phyloP scores from a whole-genome alignment of 2,329 filamentous ascomycete species.

The Ceratocystis huliohia region DNA sequence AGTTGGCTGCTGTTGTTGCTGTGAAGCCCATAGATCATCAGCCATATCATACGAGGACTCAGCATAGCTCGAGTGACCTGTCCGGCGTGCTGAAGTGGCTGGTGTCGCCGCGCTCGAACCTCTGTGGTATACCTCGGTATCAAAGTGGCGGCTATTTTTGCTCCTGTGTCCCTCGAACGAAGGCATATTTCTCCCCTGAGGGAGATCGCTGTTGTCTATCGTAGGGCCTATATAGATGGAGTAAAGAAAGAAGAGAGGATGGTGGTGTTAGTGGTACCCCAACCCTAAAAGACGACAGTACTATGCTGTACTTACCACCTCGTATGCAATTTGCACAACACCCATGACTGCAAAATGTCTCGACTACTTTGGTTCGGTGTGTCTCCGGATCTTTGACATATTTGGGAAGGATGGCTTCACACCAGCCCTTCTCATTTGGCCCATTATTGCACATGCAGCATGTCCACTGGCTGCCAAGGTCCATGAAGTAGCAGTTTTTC shows the following conservation, averaged over 20 bases:
- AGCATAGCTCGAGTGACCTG: not conserved
- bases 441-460: constrained; percentile 42
- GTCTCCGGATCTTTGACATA: constrained; percentile 28
- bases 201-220: not conserved
- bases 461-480: constrained; percentile 39
- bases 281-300: not conserved
- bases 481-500: constrained; percentile 39
- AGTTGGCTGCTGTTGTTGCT: not conserved
- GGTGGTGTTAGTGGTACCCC: not conserved
- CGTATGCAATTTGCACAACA: constrained; percentile 39
- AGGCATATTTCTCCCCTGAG: not conserved
- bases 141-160: not conserved
- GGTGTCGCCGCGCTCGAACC: not conserved
- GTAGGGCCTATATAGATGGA: not conserved
- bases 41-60: not conserved
- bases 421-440: constrained; percentile 43
- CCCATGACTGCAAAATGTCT: constrained; percentile 39
- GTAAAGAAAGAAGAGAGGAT: not conserved
- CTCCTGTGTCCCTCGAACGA: not conserved
- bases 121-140: not conserved
- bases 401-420: constrained; percentile 30
- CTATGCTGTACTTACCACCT: constrained; percentile 29
- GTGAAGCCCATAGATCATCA: not conserved
- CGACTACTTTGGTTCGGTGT: constrained; percentile 28
- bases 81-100: not conserved